Conservation (phyloP, 257 asterid species). For the Ballota nigra region DNA sequence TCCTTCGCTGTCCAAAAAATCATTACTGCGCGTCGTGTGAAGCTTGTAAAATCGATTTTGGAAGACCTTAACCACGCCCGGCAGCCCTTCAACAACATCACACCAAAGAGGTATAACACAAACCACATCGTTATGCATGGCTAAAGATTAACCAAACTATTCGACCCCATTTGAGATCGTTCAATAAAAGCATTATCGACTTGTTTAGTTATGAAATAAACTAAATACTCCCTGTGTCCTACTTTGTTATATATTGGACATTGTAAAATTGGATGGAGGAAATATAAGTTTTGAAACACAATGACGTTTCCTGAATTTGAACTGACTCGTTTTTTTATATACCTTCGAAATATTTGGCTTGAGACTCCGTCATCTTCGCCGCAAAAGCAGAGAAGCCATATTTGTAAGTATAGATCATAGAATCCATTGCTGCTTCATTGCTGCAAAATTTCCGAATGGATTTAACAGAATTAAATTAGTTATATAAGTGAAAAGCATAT, state of each 20-base stretch:
- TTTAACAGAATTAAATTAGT: background rate
- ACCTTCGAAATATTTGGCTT: constrained; percentile 37
- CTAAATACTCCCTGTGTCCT: too few species aligned
- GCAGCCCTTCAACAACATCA: constrained; percentile 26
- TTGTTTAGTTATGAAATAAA: background rate
- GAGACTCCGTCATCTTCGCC: constrained; percentile 36
- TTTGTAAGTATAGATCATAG: constrained; percentile 39
- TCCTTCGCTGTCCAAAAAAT: constrained; percentile 38
- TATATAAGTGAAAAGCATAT: background rate
- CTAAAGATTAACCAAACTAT: too few species aligned
- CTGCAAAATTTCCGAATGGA: constrained; percentile 4
- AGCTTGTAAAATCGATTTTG: constrained; percentile 26
- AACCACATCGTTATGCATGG: too few species aligned
- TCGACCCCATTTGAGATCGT: too few species aligned
- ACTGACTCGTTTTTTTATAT: too few species aligned
- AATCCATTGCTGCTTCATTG: constrained; percentile 29
- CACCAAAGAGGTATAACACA: background rate
- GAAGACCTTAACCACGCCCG: constrained; percentile 39
- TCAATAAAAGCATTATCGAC: too few species aligned
- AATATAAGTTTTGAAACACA: background rate
- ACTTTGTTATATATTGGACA: background rate
- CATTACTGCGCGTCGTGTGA: constrained; percentile 48
- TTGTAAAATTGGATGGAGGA: too few species aligned
- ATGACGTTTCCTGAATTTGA: too few species aligned
- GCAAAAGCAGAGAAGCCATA: constrained; percentile 54